phyloP scores from a whole-genome alignment of 2,329 filamentous ascomycete species.

The Fusarium setosum region DNA sequence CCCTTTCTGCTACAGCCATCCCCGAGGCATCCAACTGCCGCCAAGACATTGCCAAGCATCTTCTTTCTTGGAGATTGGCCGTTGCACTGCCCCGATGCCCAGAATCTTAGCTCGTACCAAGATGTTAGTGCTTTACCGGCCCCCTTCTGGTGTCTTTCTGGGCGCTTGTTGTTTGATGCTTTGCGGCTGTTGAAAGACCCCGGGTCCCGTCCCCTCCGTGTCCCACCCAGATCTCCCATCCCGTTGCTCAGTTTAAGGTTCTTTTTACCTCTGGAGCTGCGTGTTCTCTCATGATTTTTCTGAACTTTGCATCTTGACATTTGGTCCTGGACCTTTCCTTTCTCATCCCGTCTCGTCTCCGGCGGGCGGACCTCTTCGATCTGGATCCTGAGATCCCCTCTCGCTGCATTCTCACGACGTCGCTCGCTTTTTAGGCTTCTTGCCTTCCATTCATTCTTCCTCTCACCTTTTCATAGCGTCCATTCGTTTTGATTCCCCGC shows the following conservation, averaged over 20 bases:
- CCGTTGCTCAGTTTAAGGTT: neutral
- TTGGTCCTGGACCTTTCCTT: neutral
- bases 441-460: neutral
- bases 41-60: conserved; percentile 24
- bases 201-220: conserved; percentile 4
- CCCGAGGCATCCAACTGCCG: conserved; percentile 9
- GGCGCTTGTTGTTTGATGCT: neutral
- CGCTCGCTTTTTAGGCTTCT: conserved; percentile 27
- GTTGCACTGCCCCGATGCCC: conserved; percentile 42
- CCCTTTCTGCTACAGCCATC: conserved; percentile 3
- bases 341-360: conserved; percentile 1
- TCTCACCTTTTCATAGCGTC: neutral
- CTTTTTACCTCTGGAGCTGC: conserved; percentile 7
- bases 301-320: neutral
- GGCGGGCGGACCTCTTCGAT: neutral
- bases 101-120: conserved; percentile 40
- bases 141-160: conserved; percentile 5
- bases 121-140: conserved; percentile 11
- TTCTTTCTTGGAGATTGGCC: conserved; percentile 8
- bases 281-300: neutral
- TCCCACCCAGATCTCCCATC: conserved; percentile 24
- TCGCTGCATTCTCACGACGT: conserved; percentile 17
- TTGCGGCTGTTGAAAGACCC: conserved; percentile 14
- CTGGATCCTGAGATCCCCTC: neutral
- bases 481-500: neutral